Evolutionary conservation across 1,284 basidiomycete genomes (phyloP), one percentile per base, ranked within the genome.

Genomic region (Leccinum subfulvum): DNA sequence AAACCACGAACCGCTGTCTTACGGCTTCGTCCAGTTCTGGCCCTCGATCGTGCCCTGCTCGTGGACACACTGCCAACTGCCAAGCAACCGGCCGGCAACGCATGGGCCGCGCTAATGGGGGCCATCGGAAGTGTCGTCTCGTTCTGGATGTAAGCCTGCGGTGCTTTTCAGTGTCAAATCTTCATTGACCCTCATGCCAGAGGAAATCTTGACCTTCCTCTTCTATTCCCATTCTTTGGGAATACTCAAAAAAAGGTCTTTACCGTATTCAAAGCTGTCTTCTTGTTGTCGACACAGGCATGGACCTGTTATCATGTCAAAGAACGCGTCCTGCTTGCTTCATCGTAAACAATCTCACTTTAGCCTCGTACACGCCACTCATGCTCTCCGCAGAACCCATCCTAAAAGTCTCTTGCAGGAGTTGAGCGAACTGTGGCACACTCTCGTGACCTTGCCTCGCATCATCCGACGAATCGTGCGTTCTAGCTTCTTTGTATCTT

Each of bases 91-190:
- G 81, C 85, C 21, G 96, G 91, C 0, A 98, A 96, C 74, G 97
- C 96, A 0, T 99, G 97, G 96, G 95, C 94, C 1, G 94, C 94
- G 0, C 82, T 92, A 23, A 94, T 98, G 90, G 80, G 90, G 57
- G 91, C 91, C 1, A 71, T 93, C 41, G 94, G 94, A 7, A 88
- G 89, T 64, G 89, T 95, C 3, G 80, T 88, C 4, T 94, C 94
- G 0, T 95, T 95, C 76, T 95, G 92, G 70, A 81, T 92, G 93
- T 94, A 69, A 68, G 91, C 82, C n/a, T 16, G 4, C 51, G 18
- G 55, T 18, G 4, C 14, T 1, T 56, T 7, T 10, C 8, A 2
- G 44, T 33, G 1, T 16, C 28, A 6, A 54, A 54, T 26, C 18
- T 44, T 53, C 21, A 30, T 51, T 51, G 41, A 62, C 23, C 30